Conservation (phyloP, 768 basidiomycete species). For the Trametes cinnabarina region DNA sequence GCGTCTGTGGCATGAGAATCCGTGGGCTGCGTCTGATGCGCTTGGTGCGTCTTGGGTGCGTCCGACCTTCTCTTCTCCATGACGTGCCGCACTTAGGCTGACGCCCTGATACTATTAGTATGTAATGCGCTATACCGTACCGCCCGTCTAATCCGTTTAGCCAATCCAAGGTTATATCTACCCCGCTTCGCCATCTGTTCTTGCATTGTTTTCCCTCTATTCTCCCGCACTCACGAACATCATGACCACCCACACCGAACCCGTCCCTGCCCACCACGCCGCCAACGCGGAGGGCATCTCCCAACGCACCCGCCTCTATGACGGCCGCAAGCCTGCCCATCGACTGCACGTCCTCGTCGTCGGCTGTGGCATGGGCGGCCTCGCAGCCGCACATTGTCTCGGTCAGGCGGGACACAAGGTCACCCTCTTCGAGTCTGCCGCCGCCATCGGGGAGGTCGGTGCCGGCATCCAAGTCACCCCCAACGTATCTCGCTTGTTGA, state of each 20-base stretch:
- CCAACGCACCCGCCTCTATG: constrained; percentile 24
- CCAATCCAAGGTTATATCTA: constrained; percentile 8
- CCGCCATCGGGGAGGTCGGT: constrained; percentile 40
- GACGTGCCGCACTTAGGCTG: neutral
- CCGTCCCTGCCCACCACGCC: constrained; percentile 4
- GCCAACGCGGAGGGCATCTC: constrained; percentile 22
- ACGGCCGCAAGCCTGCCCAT: constrained; percentile 32
- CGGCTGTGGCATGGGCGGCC: constrained; percentile 43
- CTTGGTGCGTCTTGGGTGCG: neutral
- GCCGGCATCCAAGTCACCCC: constrained; percentile 44
- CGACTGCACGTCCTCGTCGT: constrained; percentile 39
- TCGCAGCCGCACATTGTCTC: constrained; percentile 39
- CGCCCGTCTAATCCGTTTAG: constrained; percentile 15
- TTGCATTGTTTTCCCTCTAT: neutral
- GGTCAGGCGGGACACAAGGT: constrained; percentile 40
- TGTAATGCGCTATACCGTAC: constrained; percentile 5
- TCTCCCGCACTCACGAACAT: neutral
- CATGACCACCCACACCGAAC: constrained; percentile 3
- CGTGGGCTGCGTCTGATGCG: constrained; percentile 4
- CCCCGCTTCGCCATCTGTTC: neutral
- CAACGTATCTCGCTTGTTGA: constrained; percentile 37
- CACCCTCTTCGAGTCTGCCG: constrained; percentile 38
- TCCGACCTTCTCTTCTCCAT: constrained; percentile 13
- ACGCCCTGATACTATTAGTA: constrained; percentile 3
- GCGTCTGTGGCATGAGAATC: constrained; percentile 6